Conservation (phyloP, 1,284 basidiomycete species). For the Cryptococcus sp. region DNA sequence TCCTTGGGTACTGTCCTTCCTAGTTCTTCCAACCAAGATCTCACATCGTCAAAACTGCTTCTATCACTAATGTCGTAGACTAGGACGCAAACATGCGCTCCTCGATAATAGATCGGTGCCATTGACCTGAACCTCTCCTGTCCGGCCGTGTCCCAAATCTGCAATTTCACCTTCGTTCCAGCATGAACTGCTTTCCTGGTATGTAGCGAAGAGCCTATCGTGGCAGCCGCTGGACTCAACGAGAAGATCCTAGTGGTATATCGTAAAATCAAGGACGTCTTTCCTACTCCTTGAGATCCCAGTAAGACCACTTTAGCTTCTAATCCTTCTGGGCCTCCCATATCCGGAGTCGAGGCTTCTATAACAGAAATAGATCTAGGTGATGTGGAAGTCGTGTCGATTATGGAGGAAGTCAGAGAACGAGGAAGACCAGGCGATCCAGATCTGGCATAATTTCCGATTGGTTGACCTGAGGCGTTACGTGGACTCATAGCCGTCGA, state of each 20-base stretch:
- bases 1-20: slow-evolving; percentile 39
- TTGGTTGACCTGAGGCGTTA: slow-evolving; percentile 2
- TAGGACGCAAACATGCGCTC: slow-evolving; percentile 52
- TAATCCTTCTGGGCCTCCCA: slow-evolving; percentile 49
- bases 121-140: slow-evolving; percentile 94
- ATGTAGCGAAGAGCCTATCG: slow-evolving; percentile 91
- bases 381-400: slow-evolving; percentile 1
- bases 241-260: slow-evolving; percentile 89
- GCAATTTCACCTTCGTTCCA: slow-evolving; percentile 74
- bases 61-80: slow-evolving; percentile 57
- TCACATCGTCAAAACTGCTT: slow-evolving; percentile 82
- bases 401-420: slow-evolving; percentile 6
- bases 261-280: slow-evolving; percentile 87
- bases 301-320: slow-evolving; percentile 97
- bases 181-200: slow-evolving; percentile 89
- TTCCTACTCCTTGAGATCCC: slow-evolving; percentile 95
- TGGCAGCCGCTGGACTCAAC: slow-evolving; percentile 72
- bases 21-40: slow-evolving; percentile 80
- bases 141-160: slow-evolving; percentile 92
- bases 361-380: not conserved
- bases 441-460: not conserved
- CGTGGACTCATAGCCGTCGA: slow-evolving; percentile 5
- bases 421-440: slow-evolving; percentile 7
- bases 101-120: slow-evolving; percentile 62
- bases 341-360: slow-evolving; percentile 22